Evolutionary conservation across 768 basidiomycete species (phyloP), one percentile per base, ranked within the genome.

Genomic region (Sistotremastrum suecicum): DNA sequence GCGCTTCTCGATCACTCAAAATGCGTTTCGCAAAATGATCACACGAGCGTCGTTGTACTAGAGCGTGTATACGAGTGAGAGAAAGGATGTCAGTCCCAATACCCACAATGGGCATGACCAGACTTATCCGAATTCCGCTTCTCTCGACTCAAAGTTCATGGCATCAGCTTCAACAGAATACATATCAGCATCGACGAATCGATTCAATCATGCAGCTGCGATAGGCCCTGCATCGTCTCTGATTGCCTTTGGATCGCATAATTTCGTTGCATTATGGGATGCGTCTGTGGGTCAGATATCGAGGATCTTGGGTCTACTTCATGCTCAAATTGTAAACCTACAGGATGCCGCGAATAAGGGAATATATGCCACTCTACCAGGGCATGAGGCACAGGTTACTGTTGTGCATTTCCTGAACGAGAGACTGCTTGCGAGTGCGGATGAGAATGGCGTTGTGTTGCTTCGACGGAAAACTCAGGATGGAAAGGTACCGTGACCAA

Each of bases 41-140:
- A 7, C 69, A 50, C 3, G 67, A 61, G 39, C 74, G 66, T 12
- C 83, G 69, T 5, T 57, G 47, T 7, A 84, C 53, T 29, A 89
- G 54, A 20, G 70, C 57, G 20, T 60, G 56, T 51, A 91, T 72
- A 11, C 87, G 80, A 32, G 82, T 74, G 6, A 83, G 47, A 54
- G 79, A 72, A 31, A 86, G 68, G 41, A 90, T 59, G 58, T 90
- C 87, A 51, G 80, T 75, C 11, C 86, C 86, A 47, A 86, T 68
- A 32, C 86, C 86, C 47, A 84, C 62, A 52, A 88, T 71, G 51
- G 66, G 55, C 81, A 80, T 80, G 11, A 31, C 28, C 34, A 29
- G 12, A 46, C 47, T 32, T 50, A 50, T 7, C 46, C 41, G 40
- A 50, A 50, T 20, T 39, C 46, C 29, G 40, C 29, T 32, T 50